Evolutionary conservation across 108 stramenopile species (phyloP), one percentile per base, ranked within the genome.

Genomic region (Skeletonema tropicum): DNA sequence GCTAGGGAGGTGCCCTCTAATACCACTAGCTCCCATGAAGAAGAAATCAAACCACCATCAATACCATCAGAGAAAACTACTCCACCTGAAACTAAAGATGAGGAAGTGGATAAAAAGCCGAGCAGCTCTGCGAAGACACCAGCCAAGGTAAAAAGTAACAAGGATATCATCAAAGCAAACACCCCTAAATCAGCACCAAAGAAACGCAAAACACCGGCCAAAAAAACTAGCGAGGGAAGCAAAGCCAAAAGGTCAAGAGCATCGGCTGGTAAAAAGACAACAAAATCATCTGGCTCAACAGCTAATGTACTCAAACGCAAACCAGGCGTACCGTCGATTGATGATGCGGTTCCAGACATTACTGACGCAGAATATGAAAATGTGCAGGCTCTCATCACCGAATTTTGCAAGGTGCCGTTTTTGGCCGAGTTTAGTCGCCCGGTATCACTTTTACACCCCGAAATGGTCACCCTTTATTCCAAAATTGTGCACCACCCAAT

Each of bases 391-490:
- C 69, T 95, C 33, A 93, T 95, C 92, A 74, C 65, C 38, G 89
- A 92, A 57, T 95, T 95, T 83, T 95, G 94, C 70, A 74, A 76
- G 59, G 92, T 95, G 30, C 94, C 94, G 5, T 74, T 95, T 64
- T 79, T 95, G 87, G 88, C 90, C 10, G 94, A 95, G 75, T 95
- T 95, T 59, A 92, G 88, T 72, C 88, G 94, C 9, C 94, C 94
- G 13, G 92, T 95, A 29, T 74, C 90, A 13, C 64, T 93, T 17
- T 77, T 95, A 38, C 94, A 95, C 79, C 94, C 94, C 13, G 94
- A 95, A 86, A 90, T 93, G 65, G 68, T 92, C 71, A 52, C 81
- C 2, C 64, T 80, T 14, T 95, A 95, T 63, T 84, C 86, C 48
- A 95, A 93, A 73, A 89, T 95, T 71, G 87, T 95, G n/a, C 76